Conservation (phyloP, 257 asterid species). For the Solanum bukasovii region DNA sequence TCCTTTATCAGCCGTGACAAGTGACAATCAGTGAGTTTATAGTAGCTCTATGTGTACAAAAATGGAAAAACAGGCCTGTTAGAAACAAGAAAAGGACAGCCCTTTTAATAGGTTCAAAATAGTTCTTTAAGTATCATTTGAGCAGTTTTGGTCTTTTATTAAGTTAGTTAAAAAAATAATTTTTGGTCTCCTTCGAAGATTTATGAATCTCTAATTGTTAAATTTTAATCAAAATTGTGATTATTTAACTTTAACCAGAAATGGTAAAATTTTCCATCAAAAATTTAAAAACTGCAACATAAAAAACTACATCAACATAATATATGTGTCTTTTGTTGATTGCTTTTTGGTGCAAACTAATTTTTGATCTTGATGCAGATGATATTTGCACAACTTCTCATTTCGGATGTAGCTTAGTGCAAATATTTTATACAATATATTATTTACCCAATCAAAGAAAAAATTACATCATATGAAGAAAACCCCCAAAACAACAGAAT, state of each 20-base stretch:
- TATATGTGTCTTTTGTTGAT: not conserved
- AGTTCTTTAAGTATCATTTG: not conserved
- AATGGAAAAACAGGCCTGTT: not conserved
- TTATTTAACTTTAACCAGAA: not conserved
- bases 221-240: not conserved
- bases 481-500: not conserved
- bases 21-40: not conserved
- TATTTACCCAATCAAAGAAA: not conserved
- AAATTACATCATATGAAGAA: not conserved
- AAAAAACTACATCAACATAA: not conserved
- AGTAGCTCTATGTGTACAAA: not conserved
- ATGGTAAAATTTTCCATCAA: not conserved
- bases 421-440: not conserved
- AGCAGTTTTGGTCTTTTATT: not conserved
- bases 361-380: not conserved
- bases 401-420: not conserved
- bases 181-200: not conserved
- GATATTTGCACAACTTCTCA: not conserved
- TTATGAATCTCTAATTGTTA: not conserved
- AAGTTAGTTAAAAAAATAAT: not conserved
- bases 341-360: not conserved
- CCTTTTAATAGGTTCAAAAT: not conserved
- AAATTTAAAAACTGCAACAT: not conserved
- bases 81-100: not conserved
- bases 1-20: not conserved